A percentile compares a stretch with the other conserved stretches of the same genome.
Conservation (phyloP, 352 stramenopile species). For the Pythium brassicae region DNA sequence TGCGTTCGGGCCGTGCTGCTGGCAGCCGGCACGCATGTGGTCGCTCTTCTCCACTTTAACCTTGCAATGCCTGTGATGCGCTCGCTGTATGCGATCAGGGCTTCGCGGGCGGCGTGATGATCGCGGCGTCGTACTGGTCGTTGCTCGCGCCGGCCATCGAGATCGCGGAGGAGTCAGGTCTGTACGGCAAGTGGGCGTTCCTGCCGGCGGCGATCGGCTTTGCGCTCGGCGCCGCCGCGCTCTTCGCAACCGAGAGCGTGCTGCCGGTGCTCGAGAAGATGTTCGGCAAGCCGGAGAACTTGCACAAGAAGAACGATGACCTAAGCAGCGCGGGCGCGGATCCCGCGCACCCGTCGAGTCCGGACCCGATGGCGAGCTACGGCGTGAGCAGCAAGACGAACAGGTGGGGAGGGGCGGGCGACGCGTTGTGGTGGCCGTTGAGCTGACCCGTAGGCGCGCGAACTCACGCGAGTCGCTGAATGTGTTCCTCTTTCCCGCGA, state of each 20-base stretch:
- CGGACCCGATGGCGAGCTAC: conserved; percentile 27
- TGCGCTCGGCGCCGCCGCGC: conserved; percentile 58
- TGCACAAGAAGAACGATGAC: conserved; percentile 54
- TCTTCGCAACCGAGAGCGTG: conserved; percentile 72
- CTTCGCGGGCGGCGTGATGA: conserved; percentile 89
- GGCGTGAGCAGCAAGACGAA: conserved; percentile 16
- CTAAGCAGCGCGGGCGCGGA: conserved; percentile 14
- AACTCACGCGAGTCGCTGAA: background rate
- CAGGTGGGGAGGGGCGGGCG: background rate
- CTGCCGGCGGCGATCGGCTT: conserved; percentile 84
- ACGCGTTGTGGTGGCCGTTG: too few species aligned
- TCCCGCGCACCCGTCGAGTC: background rate
- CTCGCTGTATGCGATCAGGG: conserved; percentile 21
- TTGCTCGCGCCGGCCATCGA: conserved; percentile 84
- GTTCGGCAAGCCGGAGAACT: conserved; percentile 30
- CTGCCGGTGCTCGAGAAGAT: conserved; percentile 56
- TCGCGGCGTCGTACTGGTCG: conserved; percentile 88
- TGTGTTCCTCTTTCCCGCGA: background rate
- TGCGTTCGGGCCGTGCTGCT: conserved; percentile 9
- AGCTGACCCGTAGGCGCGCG: too few species aligned
- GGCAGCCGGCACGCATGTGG: background rate
- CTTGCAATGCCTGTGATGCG: background rate
- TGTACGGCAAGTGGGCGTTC: conserved; percentile 82
- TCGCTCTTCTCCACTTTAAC: too few species aligned
- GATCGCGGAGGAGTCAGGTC: conserved; percentile 72